Evolutionary conservation across 257 asterid genomes (phyloP).

Genomic region (Nicotiana obtusifolia): DNA sequence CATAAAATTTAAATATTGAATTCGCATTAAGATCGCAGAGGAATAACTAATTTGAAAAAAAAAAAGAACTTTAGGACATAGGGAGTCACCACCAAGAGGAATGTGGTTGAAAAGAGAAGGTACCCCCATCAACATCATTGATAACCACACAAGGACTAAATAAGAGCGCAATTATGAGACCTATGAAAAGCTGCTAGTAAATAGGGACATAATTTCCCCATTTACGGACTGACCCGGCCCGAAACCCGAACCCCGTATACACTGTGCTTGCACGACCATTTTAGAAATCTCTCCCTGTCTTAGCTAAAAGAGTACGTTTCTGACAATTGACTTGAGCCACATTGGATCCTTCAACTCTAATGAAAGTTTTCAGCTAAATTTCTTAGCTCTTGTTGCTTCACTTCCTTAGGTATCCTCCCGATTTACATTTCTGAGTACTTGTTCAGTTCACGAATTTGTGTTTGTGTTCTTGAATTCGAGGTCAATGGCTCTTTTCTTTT

Average conservation of each 20-base stretch:
- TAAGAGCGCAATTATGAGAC: neutral
- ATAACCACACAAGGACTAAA: too few relatives aligned
- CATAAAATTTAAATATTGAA: too few relatives aligned
- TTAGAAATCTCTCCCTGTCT: neutral
- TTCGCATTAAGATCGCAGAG: rapidly evolving
- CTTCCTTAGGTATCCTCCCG: neutral
- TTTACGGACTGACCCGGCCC: neutral
- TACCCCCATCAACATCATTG: too few relatives aligned
- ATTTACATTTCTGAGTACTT: neutral
- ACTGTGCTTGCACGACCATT: neutral
- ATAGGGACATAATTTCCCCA: neutral
- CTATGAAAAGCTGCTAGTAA: neutral
- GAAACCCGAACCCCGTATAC: neutral
- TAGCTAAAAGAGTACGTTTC: neutral
- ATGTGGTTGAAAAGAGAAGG: too few relatives aligned
- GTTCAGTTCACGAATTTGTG: neutral
- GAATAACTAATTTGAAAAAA: too few relatives aligned
- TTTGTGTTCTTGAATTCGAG: neutral
- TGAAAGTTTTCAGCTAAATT: neutral
- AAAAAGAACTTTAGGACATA: too few relatives aligned
- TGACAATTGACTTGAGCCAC: neutral
- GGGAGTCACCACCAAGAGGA: too few relatives aligned
- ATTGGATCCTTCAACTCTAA: constrained; percentile 2
- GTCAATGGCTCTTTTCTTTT: neutral
- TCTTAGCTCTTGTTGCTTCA: too few relatives aligned